Evolutionary conservation across 768 basidiomycete species (phyloP).

Genomic region (Pholiota conissans): DNA sequence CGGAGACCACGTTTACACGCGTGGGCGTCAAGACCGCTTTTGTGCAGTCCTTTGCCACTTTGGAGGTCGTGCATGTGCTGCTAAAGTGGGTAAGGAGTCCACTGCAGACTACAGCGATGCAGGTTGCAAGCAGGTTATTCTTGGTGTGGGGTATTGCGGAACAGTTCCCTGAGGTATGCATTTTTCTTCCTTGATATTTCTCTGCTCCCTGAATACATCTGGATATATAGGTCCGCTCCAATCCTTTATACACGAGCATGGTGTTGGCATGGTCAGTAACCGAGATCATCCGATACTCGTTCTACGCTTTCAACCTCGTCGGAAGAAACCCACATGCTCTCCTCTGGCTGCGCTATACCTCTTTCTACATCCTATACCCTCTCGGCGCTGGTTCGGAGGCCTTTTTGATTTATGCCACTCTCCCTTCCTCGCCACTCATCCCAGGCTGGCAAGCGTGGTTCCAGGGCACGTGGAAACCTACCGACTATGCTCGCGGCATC

Average conservation of each 20-base stretch:
- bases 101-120: constrained; percentile 69
- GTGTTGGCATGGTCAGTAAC: constrained; percentile 90
- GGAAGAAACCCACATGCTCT: constrained; percentile 52
- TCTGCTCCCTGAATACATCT: not conserved
- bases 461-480: constrained; percentile 47
- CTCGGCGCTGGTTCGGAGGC: constrained; percentile 92
- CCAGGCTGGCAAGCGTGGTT: constrained; percentile 43
- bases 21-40: constrained; percentile 62
- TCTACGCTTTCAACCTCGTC: constrained; percentile 74
- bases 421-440: constrained; percentile 51
- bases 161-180: constrained; percentile 60
- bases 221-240: constrained; percentile 54
- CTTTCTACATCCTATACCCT: constrained; percentile 94
- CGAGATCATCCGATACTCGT: constrained; percentile 89
- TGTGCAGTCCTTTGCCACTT: constrained; percentile 80
- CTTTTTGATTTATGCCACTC: constrained; percentile 73
- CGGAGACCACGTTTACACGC: constrained; percentile 58
- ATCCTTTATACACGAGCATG: constrained; percentile 88
- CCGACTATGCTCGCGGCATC: constrained; percentile 56
- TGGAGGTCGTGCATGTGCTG: constrained; percentile 84
- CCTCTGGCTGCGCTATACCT: constrained; percentile 82
- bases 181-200: not conserved
- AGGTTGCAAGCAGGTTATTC: constrained; percentile 80
- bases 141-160: constrained; percentile 84
- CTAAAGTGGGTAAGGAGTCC: constrained; percentile 81